These are phyloP conservation scores for Tetrahymena borealis DNA, from an alignment of 73 alveolate genomes.

Conservation along the genomic window DNA sequence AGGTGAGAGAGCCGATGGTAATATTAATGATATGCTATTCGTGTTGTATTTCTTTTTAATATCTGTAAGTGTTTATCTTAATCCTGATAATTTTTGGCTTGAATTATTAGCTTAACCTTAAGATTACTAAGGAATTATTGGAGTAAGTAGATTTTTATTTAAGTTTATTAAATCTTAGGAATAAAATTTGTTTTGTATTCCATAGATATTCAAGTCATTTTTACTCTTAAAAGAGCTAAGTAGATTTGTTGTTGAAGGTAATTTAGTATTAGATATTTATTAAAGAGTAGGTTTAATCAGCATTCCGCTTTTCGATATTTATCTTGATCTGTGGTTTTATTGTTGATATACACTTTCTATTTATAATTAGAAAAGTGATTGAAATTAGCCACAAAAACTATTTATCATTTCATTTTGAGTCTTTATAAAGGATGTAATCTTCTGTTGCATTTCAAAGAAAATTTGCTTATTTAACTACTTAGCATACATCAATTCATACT, in stretches of 20 bases:
- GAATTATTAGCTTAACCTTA: not conserved
- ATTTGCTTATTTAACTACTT: not conserved
- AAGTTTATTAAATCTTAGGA: not conserved
- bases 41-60: not conserved
- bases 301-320: not conserved
- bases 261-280: not conserved
- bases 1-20: not conserved
- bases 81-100: not conserved
- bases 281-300: not conserved
- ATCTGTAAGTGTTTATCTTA: not conserved
- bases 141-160: not conserved
- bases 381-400: not conserved
- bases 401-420: not conserved
- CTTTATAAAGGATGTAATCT: not conserved
- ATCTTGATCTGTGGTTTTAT: not conserved
- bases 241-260: not conserved
- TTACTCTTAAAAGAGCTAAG: not conserved
- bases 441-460: not conserved
- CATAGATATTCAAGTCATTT: not conserved
- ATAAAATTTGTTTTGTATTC: not conserved
- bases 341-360: not conserved
- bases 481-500: not conserved
- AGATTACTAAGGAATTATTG: too few relatives aligned
- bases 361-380: not conserved
- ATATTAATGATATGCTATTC: not conserved